Conservation (phyloP, 345 rosid genomes). For the Raphanus sativus region DNA sequence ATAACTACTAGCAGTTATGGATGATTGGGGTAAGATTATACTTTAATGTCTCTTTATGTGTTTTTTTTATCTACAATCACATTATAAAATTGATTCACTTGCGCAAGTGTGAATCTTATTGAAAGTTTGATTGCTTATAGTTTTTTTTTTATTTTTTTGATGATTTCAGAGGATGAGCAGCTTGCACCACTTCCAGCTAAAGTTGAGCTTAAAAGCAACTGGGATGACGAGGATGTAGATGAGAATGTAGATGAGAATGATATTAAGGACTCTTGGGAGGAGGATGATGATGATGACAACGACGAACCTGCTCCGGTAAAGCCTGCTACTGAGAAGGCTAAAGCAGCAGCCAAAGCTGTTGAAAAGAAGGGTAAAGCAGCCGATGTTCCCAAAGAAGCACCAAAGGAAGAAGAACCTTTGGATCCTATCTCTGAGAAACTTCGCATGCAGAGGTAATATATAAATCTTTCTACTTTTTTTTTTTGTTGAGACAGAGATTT, state of each 20-base stretch:
- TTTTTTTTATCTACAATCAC: background rate
- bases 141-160: background rate
- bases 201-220: conserved; percentile 53
- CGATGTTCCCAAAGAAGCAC: conserved; percentile 23
- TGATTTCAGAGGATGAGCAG: conserved; percentile 61
- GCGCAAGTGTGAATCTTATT: background rate
- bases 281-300: conserved; percentile 71
- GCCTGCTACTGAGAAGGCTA: conserved; percentile 47
- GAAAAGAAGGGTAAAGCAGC: conserved; percentile 59
- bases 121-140: conserved; percentile 18
- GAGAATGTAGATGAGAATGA: too few species aligned
- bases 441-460: conserved; percentile 66
- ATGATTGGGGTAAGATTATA: conserved; percentile 36
- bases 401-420: conserved; percentile 47
- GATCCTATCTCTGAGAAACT: conserved; percentile 80
- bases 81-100: background rate
- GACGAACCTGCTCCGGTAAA: conserved; percentile 74
- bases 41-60: background rate
- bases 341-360: conserved; percentile 47
- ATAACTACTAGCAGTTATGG: conserved; percentile 18
- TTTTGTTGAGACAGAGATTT: background rate
- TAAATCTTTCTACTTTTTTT: too few species aligned
- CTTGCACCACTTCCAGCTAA: conserved; percentile 56
- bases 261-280: conserved; percentile 98
- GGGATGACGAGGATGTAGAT: conserved; percentile 98